Percentiles rank a stretch among this genome's conserved stretches.
Conservation (phyloP, 2,329 filamentous ascomycete species). For the Cladosporium halotolerans region DNA sequence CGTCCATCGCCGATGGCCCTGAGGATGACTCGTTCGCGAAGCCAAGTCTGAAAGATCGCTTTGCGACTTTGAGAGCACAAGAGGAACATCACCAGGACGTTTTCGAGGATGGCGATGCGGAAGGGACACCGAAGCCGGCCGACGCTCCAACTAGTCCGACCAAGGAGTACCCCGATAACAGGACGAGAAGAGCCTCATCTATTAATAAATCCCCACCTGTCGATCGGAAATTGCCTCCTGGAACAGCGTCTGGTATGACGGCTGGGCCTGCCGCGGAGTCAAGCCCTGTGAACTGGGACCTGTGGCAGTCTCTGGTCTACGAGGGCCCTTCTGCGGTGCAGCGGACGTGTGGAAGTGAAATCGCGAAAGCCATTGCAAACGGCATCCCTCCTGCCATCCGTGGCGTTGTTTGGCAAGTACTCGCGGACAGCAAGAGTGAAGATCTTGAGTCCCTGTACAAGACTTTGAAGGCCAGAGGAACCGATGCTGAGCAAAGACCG, state of each 20-base stretch:
- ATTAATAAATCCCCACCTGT: conserved; percentile 53
- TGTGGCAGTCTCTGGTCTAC: conserved; percentile 95
- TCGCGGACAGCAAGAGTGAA: conserved; percentile 91
- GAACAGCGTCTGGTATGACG: conserved; percentile 75
- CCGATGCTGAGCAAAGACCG: conserved; percentile 58
- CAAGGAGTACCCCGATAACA: conserved; percentile 21
- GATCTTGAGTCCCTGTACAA: conserved; percentile 82
- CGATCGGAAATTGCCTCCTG: conserved; percentile 68
- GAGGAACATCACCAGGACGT: conserved; percentile 38
- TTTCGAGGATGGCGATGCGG: conserved; percentile 44
- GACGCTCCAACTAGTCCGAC: conserved; percentile 14
- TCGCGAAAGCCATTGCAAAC: conserved; percentile 83
- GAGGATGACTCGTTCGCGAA: conserved; percentile 25
- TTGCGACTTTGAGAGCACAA: conserved; percentile 40
- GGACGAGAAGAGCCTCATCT: conserved; percentile 22
- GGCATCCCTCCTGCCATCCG: conserved; percentile 93
- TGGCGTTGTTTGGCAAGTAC: conserved; percentile 97
- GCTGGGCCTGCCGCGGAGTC: conserved; percentile 68
- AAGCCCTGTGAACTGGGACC: conserved; percentile 87
- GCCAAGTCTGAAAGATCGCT: conserved; percentile 41
- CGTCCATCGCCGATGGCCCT: conserved; percentile 21
- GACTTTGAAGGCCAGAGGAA: conserved; percentile 72
- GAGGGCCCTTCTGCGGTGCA: conserved; percentile 86
- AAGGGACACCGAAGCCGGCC: neutral
- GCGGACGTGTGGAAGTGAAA: conserved; percentile 78